Percentiles rank a stretch among this genome's conserved stretches.
These are phyloP conservation scores for Huntiella bhutanensis DNA, from an alignment of 2,329 filamentous ascomycete species.

Conservation along the genomic window DNA sequence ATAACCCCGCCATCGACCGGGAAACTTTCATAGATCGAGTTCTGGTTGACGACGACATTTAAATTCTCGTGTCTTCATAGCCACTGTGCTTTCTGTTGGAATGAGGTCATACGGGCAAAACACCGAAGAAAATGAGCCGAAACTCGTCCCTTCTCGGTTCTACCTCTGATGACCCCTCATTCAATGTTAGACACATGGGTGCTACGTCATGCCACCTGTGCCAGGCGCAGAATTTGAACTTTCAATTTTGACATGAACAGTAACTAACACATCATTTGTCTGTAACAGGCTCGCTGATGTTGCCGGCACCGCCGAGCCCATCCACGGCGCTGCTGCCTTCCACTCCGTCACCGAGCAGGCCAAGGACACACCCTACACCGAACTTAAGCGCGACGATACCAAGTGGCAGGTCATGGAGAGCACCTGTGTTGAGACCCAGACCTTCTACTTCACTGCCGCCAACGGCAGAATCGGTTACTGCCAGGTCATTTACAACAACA, in stretches of 20 bases:
- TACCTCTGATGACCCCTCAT: no score
- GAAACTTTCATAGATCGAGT: no score
- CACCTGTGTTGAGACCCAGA: conserved; percentile 87
- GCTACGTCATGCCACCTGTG: not conserved
- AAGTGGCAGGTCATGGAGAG: conserved; percentile 67
- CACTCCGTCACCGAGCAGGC: conserved; percentile 69
- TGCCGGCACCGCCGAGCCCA: conserved; percentile 87
- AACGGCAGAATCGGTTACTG: conserved; percentile 57
- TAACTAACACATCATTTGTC: conserved; percentile 3
- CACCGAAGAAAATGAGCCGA: no score
- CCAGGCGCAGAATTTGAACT: not conserved
- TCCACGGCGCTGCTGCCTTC: conserved; percentile 81
- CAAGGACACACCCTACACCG: conserved; percentile 59
- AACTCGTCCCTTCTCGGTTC: conserved; percentile 3
- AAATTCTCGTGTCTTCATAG: no score
- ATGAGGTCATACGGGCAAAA: no score
- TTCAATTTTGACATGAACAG: not conserved
- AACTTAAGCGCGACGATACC: conserved; percentile 57
- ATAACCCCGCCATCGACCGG: not conserved
- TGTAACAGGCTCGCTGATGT: conserved; percentile 47
- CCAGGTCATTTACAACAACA: conserved; percentile 95
- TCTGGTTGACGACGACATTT: no score
- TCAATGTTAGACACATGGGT: no score
- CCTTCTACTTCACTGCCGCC: conserved; percentile 75
- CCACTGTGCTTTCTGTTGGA: no score